Percentiles rank a stretch among this genome's conserved stretches.
phyloP scores from a whole-genome alignment of 345 rosid genomes.

The Eucalyptus viminalis region DNA sequence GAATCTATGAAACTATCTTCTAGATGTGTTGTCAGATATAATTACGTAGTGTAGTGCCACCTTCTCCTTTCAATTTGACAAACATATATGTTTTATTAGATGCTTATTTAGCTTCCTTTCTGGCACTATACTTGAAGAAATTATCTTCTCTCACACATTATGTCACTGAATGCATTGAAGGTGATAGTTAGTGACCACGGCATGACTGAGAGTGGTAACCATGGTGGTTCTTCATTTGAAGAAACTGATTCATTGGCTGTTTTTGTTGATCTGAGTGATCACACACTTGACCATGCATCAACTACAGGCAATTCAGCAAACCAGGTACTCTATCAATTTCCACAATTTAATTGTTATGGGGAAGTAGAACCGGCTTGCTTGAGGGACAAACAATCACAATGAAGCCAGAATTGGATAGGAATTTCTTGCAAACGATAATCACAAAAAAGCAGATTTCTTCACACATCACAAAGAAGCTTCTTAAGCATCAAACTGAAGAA shows the following conservation, averaged over 20 bases:
- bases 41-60: neutral
- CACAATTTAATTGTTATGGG: neutral
- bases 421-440: neutral
- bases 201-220: conserved; percentile 92
- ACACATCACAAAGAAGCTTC: neutral
- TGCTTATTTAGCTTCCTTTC: neutral
- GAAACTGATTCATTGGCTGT: conserved; percentile 80
- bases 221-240: conserved; percentile 88
- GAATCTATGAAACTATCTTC: neutral
- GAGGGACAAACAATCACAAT: neutral
- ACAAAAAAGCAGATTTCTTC: neutral
- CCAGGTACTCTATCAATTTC: conserved; percentile 41
- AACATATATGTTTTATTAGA: neutral
- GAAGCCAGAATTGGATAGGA: neutral
- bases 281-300: conserved; percentile 23
- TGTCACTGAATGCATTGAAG: conserved; percentile 19
- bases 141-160: neutral
- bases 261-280: conserved; percentile 50
- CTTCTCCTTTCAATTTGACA: neutral
- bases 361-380: neutral
- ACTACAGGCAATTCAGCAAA: conserved; percentile 24
- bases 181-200: conserved; percentile 92
- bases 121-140: neutral
- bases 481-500: neutral
- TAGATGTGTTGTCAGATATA: neutral